phyloP scores from a whole-genome alignment of 257 asterid genomes.

The Ligustrum vulgare region DNA sequence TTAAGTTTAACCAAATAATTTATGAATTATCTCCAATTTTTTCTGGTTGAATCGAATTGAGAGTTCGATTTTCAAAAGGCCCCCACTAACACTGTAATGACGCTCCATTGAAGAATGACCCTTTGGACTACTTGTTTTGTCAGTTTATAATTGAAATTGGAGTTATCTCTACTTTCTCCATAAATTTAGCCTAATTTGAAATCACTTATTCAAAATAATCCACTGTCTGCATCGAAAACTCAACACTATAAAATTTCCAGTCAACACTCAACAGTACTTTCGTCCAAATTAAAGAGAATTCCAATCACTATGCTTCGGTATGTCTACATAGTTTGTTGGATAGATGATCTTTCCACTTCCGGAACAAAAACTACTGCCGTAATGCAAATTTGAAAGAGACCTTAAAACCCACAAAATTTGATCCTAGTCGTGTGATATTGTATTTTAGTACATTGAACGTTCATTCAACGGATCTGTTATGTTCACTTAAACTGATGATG shows the following conservation, averaged over 20 bases:
- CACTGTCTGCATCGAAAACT: constrained; percentile 22
- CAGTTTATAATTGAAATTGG: constrained; percentile 7
- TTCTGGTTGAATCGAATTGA: too few species aligned
- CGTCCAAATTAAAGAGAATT: constrained; percentile 1
- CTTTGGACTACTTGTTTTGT: constrained; percentile 35
- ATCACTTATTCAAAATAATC: neutral
- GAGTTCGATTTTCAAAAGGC: neutral
- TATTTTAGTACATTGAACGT: too few species aligned
- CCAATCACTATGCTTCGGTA: constrained; percentile 13
- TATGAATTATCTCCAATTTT: too few species aligned
- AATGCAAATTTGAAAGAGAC: neutral
- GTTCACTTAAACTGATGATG: too few species aligned
- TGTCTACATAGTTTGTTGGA: neutral
- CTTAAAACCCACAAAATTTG: neutral
- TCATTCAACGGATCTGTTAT: too few species aligned
- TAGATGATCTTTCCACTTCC: neutral
- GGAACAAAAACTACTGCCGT: constrained; percentile 2
- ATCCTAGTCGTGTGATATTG: too few species aligned
- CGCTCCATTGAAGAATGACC: constrained; percentile 20
- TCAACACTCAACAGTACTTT: constrained; percentile 10
- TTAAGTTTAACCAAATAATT: too few species aligned
- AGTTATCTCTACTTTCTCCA: neutral
- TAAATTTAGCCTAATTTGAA: neutral
- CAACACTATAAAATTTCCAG: constrained; percentile 5
- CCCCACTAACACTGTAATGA: constrained; percentile 26